phyloP scores from a whole-genome alignment of 2,329 filamentous ascomycete species.

The Sporothrix euskadiensis region DNA sequence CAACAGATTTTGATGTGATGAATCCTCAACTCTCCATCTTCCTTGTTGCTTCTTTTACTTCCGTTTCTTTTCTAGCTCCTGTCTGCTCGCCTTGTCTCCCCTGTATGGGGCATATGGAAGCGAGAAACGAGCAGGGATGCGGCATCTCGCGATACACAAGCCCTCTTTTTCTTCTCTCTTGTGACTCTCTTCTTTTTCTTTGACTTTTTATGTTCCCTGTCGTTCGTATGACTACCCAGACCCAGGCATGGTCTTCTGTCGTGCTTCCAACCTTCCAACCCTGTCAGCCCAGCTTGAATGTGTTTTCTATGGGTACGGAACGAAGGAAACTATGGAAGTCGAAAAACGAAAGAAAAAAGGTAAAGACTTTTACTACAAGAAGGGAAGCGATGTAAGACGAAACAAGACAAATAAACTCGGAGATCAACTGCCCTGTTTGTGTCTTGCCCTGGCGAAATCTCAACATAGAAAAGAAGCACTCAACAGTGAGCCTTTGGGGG shows the following conservation, averaged over 20 bases:
- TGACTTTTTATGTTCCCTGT: background rate
- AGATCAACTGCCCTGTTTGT: slow-evolving; percentile 12
- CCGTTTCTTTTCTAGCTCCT: background rate
- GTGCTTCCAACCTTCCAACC: slow-evolving; percentile 7
- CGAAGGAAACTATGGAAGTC: background rate
- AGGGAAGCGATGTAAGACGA: slow-evolving; percentile 14
- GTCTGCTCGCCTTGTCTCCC: slow-evolving; percentile 4
- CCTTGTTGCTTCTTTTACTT: background rate
- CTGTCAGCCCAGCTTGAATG: slow-evolving; percentile 23
- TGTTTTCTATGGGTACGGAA: slow-evolving; percentile 20
- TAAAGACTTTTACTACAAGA: background rate
- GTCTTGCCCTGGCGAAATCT: slow-evolving; percentile 13
- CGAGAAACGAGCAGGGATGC: background rate
- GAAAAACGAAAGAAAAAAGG: background rate
- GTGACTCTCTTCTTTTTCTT: background rate
- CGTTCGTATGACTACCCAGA: background rate
- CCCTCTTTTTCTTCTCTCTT: slow-evolving; percentile 2
- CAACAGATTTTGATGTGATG: background rate
- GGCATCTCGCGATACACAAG: slow-evolving; percentile 15
- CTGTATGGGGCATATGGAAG: slow-evolving; percentile 19
- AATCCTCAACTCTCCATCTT: background rate
- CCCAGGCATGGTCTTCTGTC: background rate
- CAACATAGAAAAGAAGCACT: background rate
- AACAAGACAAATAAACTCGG: slow-evolving; percentile 23
- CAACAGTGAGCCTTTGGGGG: background rate